These are phyloP conservation scores for Remersonia thermophila DNA, from an alignment of 2,329 filamentous ascomycete species.

Conservation along the genomic window DNA sequence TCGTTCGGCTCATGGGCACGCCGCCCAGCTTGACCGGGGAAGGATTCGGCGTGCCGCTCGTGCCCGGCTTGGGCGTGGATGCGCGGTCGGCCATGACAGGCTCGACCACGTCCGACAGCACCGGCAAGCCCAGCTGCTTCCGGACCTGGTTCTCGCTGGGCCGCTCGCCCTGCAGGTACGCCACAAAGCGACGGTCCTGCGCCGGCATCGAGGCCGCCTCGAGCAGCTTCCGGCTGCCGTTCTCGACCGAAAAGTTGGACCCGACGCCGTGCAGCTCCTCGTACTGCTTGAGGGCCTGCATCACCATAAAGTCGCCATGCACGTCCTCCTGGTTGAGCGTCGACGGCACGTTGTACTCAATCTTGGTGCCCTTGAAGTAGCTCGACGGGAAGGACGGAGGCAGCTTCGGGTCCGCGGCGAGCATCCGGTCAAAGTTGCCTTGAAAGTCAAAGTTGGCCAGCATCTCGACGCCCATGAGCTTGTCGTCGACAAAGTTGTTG, in stretches of 20 bases:
- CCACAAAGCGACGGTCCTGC: slow-evolving; percentile 34
- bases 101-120: slow-evolving; percentile 16
- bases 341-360: slow-evolving; percentile 44
- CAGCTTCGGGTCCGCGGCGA: slow-evolving; percentile 45
- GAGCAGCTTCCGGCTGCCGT: slow-evolving; percentile 42
- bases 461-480: slow-evolving; percentile 46
- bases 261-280: slow-evolving; percentile 40
- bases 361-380: slow-evolving; percentile 46
- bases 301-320: slow-evolving; percentile 42
- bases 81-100: slow-evolving; percentile 12
- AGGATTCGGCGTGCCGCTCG: slow-evolving; percentile 19
- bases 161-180: slow-evolving; percentile 34
- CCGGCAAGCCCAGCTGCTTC: slow-evolving; percentile 37
- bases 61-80: slow-evolving; percentile 16
- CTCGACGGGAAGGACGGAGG: slow-evolving; percentile 44
- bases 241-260: slow-evolving; percentile 41
- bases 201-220: slow-evolving; percentile 40
- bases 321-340: slow-evolving; percentile 40
- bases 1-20: slow-evolving; percentile 26
- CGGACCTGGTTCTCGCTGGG: slow-evolving; percentile 37
- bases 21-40: slow-evolving; percentile 22
- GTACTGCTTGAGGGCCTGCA: slow-evolving; percentile 46
- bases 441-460: slow-evolving; percentile 47
- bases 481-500: slow-evolving; percentile 45
- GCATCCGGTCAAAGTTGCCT: slow-evolving; percentile 44